Evolutionary conservation across 176 grass and related monocot genomes (phyloP).

Genomic region (Triticum urartu): DNA sequence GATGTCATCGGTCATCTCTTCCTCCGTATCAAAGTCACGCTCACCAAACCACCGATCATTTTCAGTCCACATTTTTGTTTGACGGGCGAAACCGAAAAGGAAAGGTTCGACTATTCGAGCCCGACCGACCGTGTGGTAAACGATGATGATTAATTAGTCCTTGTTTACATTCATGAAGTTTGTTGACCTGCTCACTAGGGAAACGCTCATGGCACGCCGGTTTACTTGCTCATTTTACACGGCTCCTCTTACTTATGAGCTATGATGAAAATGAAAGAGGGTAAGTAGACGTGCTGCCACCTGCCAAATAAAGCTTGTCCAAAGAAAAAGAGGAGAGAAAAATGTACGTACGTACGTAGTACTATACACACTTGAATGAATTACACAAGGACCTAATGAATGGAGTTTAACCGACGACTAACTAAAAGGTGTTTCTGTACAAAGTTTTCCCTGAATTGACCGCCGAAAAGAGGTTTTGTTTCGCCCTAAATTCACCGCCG

Average conservation of each 20-base stretch:
- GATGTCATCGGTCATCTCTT: too few species aligned
- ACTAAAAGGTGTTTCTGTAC: slow-evolving; percentile 26
- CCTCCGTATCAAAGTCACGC: too few species aligned
- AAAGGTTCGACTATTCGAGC: not conserved
- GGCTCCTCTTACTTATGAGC: not conserved
- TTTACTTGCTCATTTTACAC: not conserved
- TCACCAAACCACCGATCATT: not conserved
- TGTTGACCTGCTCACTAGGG: not conserved
- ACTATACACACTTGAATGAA: not conserved
- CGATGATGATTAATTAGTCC: not conserved
- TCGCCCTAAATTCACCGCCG: not conserved
- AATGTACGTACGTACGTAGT: not conserved
- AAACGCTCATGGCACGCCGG: not conserved
- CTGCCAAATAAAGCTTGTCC: not conserved
- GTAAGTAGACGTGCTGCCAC: not conserved
- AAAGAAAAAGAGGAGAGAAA: not conserved
- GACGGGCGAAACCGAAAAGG: slow-evolving; percentile 6
- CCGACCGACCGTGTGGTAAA: not conserved
- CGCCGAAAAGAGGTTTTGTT: not conserved
- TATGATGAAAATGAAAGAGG: not conserved
- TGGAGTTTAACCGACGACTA: not conserved
- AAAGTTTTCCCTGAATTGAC: not conserved
- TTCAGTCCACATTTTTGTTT: not conserved
- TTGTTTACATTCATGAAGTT: not conserved
- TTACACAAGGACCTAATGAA: slow-evolving; percentile 12